These are phyloP conservation scores for Chaetomium sp. DNA, from an alignment of 2,329 filamentous ascomycete species.

Conservation along the genomic window DNA sequence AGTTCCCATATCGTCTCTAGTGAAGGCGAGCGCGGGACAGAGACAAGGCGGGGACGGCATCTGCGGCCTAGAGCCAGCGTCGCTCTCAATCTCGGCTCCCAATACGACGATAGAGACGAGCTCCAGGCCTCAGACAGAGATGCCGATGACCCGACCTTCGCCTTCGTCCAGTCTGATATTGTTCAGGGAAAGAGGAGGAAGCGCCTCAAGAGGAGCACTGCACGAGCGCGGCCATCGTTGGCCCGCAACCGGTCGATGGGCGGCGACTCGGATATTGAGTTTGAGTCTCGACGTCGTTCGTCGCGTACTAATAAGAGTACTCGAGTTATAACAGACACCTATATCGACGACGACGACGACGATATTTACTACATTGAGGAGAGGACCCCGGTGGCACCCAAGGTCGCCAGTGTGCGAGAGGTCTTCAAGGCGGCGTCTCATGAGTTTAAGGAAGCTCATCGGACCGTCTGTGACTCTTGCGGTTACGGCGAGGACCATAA, in stretches of 20 bases:
- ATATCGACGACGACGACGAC: constrained; percentile 57
- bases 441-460: constrained; percentile 71
- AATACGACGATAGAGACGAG: constrained; percentile 37
- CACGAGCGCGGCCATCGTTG: neutral
- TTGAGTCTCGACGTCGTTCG: constrained; percentile 55
- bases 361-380: constrained; percentile 56
- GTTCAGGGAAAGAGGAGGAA: constrained; percentile 27
- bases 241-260: neutral
- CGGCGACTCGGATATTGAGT: constrained; percentile 49
- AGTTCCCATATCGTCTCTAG: constrained; percentile 27
- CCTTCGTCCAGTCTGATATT: constrained; percentile 37
- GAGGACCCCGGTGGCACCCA: constrained; percentile 49
- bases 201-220: constrained; percentile 23
- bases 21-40: constrained; percentile 22
- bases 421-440: constrained; percentile 65
- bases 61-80: constrained; percentile 24
- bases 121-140: constrained; percentile 37
- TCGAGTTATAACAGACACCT: constrained; percentile 53
- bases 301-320: constrained; percentile 49
- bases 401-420: constrained; percentile 70
- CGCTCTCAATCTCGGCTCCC: neutral
- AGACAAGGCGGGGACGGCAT: neutral
- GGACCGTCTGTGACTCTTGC: constrained; percentile 72
- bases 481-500: constrained; percentile 53
- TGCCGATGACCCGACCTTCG: constrained; percentile 32